phyloP scores from a whole-genome alignment of 2,329 filamentous ascomycete species.

The Exophiala sp. region DNA sequence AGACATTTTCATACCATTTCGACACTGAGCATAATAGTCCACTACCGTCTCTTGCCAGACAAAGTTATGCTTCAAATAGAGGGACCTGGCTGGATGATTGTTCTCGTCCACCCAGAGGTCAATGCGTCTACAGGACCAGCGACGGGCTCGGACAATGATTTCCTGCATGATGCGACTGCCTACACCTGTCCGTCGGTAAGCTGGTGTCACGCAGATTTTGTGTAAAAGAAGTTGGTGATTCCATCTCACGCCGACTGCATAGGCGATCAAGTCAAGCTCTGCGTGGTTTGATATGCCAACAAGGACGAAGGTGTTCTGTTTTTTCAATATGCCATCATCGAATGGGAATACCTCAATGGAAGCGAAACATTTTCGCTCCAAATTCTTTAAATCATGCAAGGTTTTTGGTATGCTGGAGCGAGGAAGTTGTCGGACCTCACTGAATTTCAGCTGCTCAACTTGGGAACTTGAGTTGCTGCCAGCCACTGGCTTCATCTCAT shows the following conservation, averaged over 20 bases:
- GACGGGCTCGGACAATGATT: conserved; percentile 42
- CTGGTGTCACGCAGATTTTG: conserved; percentile 50
- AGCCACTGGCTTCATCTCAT: not conserved
- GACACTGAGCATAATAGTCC: conserved; percentile 51
- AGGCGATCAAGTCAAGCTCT: conserved; percentile 37
- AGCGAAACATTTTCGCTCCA: conserved; percentile 51
- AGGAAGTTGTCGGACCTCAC: conserved; percentile 10
- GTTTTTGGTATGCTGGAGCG: conserved; percentile 8
- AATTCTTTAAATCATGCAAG: conserved; percentile 13
- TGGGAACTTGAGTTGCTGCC: not conserved
- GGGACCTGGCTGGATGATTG: conserved; percentile 41
- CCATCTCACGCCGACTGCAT: conserved; percentile 46
- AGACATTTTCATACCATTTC: conserved; percentile 45
- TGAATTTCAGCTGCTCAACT: conserved; percentile 1
- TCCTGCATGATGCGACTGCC: conserved; percentile 44
- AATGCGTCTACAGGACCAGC: conserved; percentile 47
- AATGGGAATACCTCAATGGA: conserved; percentile 51
- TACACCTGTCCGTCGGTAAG: conserved; percentile 46
- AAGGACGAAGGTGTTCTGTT: conserved; percentile 20
- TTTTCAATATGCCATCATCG: conserved; percentile 31
- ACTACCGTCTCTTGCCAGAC: conserved; percentile 43
- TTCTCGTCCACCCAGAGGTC: conserved; percentile 53
- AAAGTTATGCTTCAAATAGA: conserved; percentile 48
- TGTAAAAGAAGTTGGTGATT: conserved; percentile 48
- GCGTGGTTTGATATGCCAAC: conserved; percentile 5